Conservation (phyloP, 495 filamentous ascomycete genomes). For the Tuber umbilicatum region DNA sequence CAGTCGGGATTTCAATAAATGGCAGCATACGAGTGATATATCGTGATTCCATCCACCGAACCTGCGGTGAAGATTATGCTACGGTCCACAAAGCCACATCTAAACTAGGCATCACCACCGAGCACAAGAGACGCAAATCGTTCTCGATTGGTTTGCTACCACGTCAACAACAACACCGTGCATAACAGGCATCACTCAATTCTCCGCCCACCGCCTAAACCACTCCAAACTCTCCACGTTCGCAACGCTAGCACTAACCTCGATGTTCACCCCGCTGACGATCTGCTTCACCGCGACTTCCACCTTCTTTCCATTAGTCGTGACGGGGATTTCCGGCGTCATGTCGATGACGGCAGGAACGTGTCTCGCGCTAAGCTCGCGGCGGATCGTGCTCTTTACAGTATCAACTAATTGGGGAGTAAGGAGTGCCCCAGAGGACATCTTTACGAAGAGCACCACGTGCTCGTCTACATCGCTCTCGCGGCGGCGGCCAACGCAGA, state of each 20-base stretch:
- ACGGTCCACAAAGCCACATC: neutral
- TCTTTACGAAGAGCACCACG: slow-evolving; percentile 74
- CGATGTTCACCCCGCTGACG: slow-evolving; percentile 74
- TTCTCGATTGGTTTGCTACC: neutral
- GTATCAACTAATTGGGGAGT: slow-evolving; percentile 49
- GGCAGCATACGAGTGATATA: neutral
- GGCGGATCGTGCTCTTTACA: slow-evolving; percentile 60
- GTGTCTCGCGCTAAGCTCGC: slow-evolving; percentile 75
- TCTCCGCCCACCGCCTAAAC: slow-evolving; percentile 65
- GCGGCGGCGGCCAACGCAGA: slow-evolving; percentile 73
- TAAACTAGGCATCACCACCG: neutral
- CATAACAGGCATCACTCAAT: slow-evolving; percentile 23
- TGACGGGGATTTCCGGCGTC: slow-evolving; percentile 76
- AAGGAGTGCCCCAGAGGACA: slow-evolving; percentile 53
- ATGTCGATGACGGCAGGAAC: slow-evolving; percentile 75
- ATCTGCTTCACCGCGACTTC: slow-evolving; percentile 93
- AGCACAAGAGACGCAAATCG: neutral
- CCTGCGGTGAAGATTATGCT: neutral
- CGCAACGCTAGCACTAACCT: slow-evolving; percentile 77
- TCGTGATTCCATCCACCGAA: neutral
- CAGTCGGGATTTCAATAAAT: neutral
- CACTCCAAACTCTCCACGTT: slow-evolving; percentile 78
- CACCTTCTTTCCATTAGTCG: slow-evolving; percentile 89
- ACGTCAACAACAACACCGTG: neutral
- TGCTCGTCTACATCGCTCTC: slow-evolving; percentile 71